phyloP scores from a whole-genome alignment of 2,329 filamentous ascomycete species.

The Plenodomus lindquistii region DNA sequence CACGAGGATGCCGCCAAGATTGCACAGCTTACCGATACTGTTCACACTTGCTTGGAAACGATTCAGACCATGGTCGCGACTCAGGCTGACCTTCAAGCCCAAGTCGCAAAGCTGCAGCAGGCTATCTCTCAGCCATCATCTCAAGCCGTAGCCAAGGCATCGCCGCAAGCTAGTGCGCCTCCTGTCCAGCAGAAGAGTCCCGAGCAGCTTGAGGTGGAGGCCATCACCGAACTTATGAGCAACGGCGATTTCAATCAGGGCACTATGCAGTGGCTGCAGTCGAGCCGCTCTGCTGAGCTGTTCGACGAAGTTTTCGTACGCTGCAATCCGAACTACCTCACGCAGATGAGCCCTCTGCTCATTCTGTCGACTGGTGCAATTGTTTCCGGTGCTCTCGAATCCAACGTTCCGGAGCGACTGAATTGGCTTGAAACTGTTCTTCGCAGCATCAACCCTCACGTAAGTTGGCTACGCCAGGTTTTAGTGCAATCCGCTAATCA shows the following conservation, averaged over 20 bases:
- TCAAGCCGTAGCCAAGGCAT: slow-evolving; percentile 20
- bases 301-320: slow-evolving; percentile 65
- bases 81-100: slow-evolving; percentile 69
- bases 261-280: slow-evolving; percentile 64
- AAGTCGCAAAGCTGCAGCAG: slow-evolving; percentile 50
- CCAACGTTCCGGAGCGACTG: slow-evolving; percentile 58
- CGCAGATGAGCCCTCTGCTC: slow-evolving; percentile 60
- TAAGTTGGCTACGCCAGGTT: slow-evolving; percentile 39
- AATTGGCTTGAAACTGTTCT: slow-evolving; percentile 63
- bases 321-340: slow-evolving; percentile 60
- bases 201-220: slow-evolving; percentile 62
- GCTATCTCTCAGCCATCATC: slow-evolving; percentile 28
- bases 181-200: slow-evolving; percentile 50
- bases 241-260: slow-evolving; percentile 55
- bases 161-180: slow-evolving; percentile 20
- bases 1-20: slow-evolving; percentile 67
- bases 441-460: slow-evolving; percentile 56
- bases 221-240: slow-evolving; percentile 66
- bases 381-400: slow-evolving; percentile 61
- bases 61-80: slow-evolving; percentile 70
- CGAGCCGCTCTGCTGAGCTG: slow-evolving; percentile 60
- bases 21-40: slow-evolving; percentile 69
- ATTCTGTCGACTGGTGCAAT: slow-evolving; percentile 65
- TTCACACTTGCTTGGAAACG: slow-evolving; percentile 68
- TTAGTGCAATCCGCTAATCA: slow-evolving; percentile 12